Base-by-base conservation (phyloP, 108 stramenopile genomes). In the Pseudonitzschia multistriata region DNA sequence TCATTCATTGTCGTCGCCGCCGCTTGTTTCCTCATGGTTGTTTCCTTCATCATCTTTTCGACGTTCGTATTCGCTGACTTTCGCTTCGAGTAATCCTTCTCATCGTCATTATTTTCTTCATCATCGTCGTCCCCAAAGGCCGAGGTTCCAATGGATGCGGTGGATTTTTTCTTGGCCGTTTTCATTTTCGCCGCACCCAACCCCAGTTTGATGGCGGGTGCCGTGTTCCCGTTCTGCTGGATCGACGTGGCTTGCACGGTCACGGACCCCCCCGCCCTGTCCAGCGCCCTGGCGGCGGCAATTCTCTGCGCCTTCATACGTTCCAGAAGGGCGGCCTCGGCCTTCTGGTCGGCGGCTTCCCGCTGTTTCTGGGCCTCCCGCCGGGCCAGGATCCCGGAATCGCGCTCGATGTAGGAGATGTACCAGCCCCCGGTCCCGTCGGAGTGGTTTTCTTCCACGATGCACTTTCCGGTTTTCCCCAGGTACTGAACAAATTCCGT, bases 401-500 rank as follows among this genome's bases (percentile, higher is more conserved):
- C 94, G 6, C 96, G 72, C 62, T 99, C 96, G 66, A 99, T 92
- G 81, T 94, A 99, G 54, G 91, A 87, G 11, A 99, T 88, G 79
- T 83, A 96, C 96, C 95, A 98, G 13, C 99, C 99, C 45, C 96
- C 82, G 75, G 98, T 97, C 17, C 31, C 57, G 29, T 59, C 57
- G 0, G 3, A 35, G 3, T n/a, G 25, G 35, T 96, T 96, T 81
- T 99, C 97, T 63, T 98, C 98, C 24, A 95, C 98, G 14, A 93
- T 76, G 50, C 86, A 89, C 25, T 88, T 88, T 17, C 97, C 97
- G 68, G 72, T 88, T 77, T 93, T 94, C n/a, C 97, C 97, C 56
- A 99, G 74, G 79, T 98, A 97, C 79, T 97, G 92, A 1, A 96
- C 88, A 88, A 99, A 99, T 40, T 93, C 91, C 0, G 94, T 81